Conservation (phyloP, 2,329 filamentous ascomycete species). For the Cadophora sp. region DNA sequence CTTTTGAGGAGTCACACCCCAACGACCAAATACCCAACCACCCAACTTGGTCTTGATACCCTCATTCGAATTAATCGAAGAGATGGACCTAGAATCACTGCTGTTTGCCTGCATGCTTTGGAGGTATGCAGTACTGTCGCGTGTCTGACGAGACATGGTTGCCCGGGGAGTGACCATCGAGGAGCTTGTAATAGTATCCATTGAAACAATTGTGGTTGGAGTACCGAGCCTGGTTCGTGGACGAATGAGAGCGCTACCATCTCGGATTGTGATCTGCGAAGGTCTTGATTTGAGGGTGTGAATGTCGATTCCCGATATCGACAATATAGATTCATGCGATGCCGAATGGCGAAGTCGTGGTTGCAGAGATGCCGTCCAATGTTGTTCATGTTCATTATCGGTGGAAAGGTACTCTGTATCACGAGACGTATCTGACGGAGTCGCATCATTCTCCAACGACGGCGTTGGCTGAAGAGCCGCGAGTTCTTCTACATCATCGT, state of each 20-base stretch:
- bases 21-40: conserved; percentile 69
- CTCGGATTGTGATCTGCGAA: conserved; percentile 69
- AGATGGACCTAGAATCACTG: conserved; percentile 43
- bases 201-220: conserved; percentile 50
- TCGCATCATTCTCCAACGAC: conserved; percentile 36
- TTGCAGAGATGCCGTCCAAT: conserved; percentile 45
- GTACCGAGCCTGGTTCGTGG: conserved; percentile 54
- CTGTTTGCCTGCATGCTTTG: conserved; percentile 55
- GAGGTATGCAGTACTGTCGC: conserved; percentile 60
- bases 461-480: conserved; percentile 34
- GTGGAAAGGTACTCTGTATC: conserved; percentile 27
- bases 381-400: conserved; percentile 22
- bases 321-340: conserved; percentile 91
- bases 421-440: conserved; percentile 34
- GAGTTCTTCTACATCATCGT: conserved; percentile 42
- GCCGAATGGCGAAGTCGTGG: conserved; percentile 66
- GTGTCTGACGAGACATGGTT: conserved; percentile 53
- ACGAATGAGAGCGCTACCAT: conserved; percentile 55
- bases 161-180: conserved; percentile 63
- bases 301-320: conserved; percentile 86
- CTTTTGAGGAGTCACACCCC: conserved; percentile 58
- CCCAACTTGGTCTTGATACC: conserved; percentile 61
- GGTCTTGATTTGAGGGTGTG: conserved; percentile 80
- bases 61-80: conserved; percentile 36
- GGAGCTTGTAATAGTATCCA: conserved; percentile 60